Conservation (phyloP, 2,329 filamentous ascomycete species). For the Neurospora sp. region DNA sequence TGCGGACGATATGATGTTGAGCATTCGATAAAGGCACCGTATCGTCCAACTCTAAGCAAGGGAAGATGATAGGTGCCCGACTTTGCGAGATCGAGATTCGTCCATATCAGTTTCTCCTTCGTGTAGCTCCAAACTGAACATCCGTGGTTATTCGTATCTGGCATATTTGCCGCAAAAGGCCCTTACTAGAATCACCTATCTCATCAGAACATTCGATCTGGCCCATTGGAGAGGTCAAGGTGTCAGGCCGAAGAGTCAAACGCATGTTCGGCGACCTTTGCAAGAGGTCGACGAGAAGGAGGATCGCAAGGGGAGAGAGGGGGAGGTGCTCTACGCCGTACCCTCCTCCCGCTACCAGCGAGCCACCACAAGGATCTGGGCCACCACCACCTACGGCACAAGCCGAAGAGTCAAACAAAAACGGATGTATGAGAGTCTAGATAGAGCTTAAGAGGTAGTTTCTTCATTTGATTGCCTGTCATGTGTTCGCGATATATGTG, state of each 20-base stretch:
- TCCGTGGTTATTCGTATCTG: not conserved
- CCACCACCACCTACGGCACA: slow-evolving; percentile 9
- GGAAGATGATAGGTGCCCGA: not conserved
- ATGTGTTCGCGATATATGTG: not conserved
- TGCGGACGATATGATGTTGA: not conserved
- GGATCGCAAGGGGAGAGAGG: not conserved
- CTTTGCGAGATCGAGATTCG: too few species aligned
- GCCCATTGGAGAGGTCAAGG: slow-evolving; percentile 27
- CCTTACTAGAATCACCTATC: not conserved
- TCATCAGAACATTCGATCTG: slow-evolving; percentile 23
- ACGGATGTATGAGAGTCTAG: too few species aligned
- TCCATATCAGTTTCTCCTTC: too few species aligned
- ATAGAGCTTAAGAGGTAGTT: not conserved
- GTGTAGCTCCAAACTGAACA: too few species aligned
- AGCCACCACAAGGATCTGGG: slow-evolving; percentile 5
- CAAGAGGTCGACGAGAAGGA: slow-evolving; percentile 10
- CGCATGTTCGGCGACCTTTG: slow-evolving; percentile 27
- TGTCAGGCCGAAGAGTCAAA: slow-evolving; percentile 26
- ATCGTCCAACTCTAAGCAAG: not conserved
- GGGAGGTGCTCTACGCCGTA: slow-evolving; percentile 3
- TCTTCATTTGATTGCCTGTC: not conserved
- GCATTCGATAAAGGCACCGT: not conserved
- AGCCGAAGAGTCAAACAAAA: too few species aligned
- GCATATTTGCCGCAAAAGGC: not conserved
- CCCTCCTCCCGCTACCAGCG: not conserved